These are phyloP conservation scores for Fusarium buharicum DNA, from an alignment of 2,329 filamentous ascomycete species.

Conservation along the genomic window DNA sequence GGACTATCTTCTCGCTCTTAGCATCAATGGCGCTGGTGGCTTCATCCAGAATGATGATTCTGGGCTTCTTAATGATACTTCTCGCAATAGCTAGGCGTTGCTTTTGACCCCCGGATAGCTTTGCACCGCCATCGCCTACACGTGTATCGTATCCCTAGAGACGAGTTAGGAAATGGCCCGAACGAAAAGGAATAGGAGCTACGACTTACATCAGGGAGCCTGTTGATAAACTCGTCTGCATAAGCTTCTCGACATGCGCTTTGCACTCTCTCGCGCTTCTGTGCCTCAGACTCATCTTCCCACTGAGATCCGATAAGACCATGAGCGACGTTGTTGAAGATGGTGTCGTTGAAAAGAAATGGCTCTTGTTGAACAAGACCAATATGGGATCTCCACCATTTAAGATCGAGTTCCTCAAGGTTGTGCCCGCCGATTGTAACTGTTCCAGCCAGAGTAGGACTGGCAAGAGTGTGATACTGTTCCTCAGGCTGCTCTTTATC, in stretches of 20 bases:
- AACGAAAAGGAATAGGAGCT: conserved; percentile 21
- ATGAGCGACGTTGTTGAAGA: conserved; percentile 58
- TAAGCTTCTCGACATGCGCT: conserved; percentile 63
- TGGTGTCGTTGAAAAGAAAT: conserved; percentile 63
- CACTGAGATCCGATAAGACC: conserved; percentile 55
- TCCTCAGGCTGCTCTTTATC: neutral
- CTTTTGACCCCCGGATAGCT: conserved; percentile 65
- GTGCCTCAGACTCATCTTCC: conserved; percentile 51
- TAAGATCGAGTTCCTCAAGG: conserved; percentile 33
- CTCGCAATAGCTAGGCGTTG: conserved; percentile 67
- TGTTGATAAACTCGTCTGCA: conserved; percentile 63
- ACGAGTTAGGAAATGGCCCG: neutral
- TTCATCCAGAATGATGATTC: conserved; percentile 74
- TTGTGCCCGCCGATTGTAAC: conserved; percentile 8
- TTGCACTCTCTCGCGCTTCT: conserved; percentile 55
- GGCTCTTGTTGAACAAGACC: conserved; percentile 65
- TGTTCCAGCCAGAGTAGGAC: conserved; percentile 1
- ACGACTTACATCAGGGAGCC: conserved; percentile 54
- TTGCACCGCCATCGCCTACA: conserved; percentile 66
- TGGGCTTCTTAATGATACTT: conserved; percentile 63
- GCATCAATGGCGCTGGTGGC: conserved; percentile 67
- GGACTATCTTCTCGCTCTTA: conserved; percentile 55
- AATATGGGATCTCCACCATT: conserved; percentile 40
- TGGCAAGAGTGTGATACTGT: neutral
- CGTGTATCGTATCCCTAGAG: conserved; percentile 57